Base-by-base conservation (phyloP, 345 rosid species). In the Pugionium cornutum region DNA sequence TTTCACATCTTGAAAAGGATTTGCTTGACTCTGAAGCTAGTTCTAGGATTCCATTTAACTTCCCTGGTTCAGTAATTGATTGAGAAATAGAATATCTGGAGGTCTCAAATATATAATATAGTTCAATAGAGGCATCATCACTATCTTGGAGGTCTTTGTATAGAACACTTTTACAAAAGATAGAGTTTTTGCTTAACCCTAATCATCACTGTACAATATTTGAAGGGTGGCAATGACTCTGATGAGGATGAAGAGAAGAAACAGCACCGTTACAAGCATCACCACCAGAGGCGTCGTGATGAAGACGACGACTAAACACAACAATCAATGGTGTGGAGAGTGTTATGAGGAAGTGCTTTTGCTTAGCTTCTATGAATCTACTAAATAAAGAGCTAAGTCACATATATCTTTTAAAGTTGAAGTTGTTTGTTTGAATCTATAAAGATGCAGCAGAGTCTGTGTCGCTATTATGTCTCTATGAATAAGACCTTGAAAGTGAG, bases 181-280 rank as follows among this genome's bases (percentile, higher is more conserved):
- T 35, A 0, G 3, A 54, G 7, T 25, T 31, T 48, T 63, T 2
- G 30, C 10, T 47, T 48, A 57, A 51, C 1, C 2, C 3, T 44
- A 53, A 52, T 66, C 18, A 66, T 59, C 3, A 52, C 1, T 59
- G 4, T 33, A 28, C 3, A 25, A 4, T 54, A 75, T 56, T 68
- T 58, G 67, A 81, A 89, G 96, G 97, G 85, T 68, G 86, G 46
- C 34, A 79, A 85, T 61, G 71, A 76, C 53, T 78, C 83, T 37
- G 80, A 70, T 25, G 88, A 81, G 3, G 88, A 88, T 27, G 83
- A 76, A 9, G 80, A 84, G 72, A 62, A 80, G 76, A 78, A 83
- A 76, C 69, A 68, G 28, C 75, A 64, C 34, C 83, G 75, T 73
- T 7, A 62, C 70, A 54, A 82, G 76, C 78, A 84, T 43, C 89